A percentile compares a stretch with the other conserved stretches of the same genome.
phyloP scores from a whole-genome alignment of 352 stramenopile genomes.

The Sclerospora graminicola region DNA sequence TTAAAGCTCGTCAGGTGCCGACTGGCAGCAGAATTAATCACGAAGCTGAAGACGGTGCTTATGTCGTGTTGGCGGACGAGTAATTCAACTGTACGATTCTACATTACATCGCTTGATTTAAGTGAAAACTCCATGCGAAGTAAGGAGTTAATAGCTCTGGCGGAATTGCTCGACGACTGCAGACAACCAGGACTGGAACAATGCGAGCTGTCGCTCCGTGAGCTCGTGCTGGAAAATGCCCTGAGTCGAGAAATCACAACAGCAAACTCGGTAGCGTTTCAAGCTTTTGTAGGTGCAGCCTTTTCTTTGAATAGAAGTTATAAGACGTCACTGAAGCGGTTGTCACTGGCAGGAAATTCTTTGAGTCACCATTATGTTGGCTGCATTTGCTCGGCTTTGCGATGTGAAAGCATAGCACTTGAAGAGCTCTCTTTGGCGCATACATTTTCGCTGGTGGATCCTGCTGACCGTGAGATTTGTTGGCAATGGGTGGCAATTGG shows the following conservation, averaged over 20 bases:
- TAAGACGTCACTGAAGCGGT: slow-evolving; percentile 9
- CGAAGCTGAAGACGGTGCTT: slow-evolving; percentile 10
- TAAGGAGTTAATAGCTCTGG: slow-evolving; percentile 10
- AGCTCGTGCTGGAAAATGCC: slow-evolving; percentile 22
- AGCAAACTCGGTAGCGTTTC: slow-evolving; percentile 19
- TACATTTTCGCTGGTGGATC: slow-evolving; percentile 18
- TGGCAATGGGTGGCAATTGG: slow-evolving; percentile 25
- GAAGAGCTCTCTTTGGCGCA: slow-evolving; percentile 20
- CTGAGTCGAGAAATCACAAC: slow-evolving; percentile 9
- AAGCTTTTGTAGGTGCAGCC: slow-evolving; percentile 15
- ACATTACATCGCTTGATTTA: slow-evolving; percentile 20
- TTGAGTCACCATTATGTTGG: slow-evolving; percentile 18
- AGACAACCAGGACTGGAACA: not conserved
- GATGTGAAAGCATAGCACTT: slow-evolving; percentile 6
- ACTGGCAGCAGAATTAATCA: slow-evolving; percentile 12
- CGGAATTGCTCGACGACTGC: slow-evolving; percentile 7
- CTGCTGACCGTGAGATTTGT: slow-evolving; percentile 14
- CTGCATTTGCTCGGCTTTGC: slow-evolving; percentile 25
- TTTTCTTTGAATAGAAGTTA: slow-evolving; percentile 3
- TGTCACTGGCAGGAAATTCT: slow-evolving; percentile 27
- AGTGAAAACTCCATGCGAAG: slow-evolving; percentile 21
- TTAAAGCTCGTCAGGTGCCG: slow-evolving; percentile 16
- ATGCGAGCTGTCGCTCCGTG: slow-evolving; percentile 6
- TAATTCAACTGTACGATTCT: slow-evolving; percentile 2
- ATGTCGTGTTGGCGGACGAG: not conserved